phyloP scores from a whole-genome alignment of 768 basidiomycete species.

The Heimioporus sp. region DNA sequence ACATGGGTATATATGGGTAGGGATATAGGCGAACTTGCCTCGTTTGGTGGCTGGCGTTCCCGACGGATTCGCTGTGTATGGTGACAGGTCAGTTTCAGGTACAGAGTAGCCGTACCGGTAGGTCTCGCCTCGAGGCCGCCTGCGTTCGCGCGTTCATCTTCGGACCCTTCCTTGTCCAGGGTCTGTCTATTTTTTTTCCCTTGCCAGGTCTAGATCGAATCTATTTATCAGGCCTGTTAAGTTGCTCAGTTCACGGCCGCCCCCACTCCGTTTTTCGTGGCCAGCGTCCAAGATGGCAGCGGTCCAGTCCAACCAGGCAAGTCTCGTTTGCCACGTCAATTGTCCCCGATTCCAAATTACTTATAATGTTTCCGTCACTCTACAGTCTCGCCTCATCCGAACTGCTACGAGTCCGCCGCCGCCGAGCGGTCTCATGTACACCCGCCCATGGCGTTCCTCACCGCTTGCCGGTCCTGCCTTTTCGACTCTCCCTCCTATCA shows the following conservation, averaged over 20 bases:
- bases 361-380: no score
- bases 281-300: constrained; percentile 10
- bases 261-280: neutral
- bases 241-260: neutral
- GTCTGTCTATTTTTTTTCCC: constrained; percentile 5
- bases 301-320: constrained; percentile 10
- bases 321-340: constrained; percentile 1
- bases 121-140: constrained; percentile 18
- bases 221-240: constrained; percentile 1
- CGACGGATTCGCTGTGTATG: neutral
- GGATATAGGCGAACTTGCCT: neutral
- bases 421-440: constrained; percentile 4
- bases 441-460: constrained; percentile 31
- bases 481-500: constrained; percentile 23
- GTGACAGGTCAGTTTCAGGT: constrained; percentile 7
- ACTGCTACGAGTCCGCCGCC: constrained; percentile 1
- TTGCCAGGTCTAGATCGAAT: constrained; percentile 5
- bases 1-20: no score
- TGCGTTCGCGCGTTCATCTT: constrained; percentile 22
- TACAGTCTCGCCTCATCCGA: constrained; percentile 3
- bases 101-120: neutral
- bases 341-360: no score
- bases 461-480: constrained; percentile 27
- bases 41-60: neutral
- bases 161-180: neutral